These are phyloP conservation scores for Gardenia jasminoides DNA, from an alignment of 257 asterid genomes.

Conservation along the genomic window DNA sequence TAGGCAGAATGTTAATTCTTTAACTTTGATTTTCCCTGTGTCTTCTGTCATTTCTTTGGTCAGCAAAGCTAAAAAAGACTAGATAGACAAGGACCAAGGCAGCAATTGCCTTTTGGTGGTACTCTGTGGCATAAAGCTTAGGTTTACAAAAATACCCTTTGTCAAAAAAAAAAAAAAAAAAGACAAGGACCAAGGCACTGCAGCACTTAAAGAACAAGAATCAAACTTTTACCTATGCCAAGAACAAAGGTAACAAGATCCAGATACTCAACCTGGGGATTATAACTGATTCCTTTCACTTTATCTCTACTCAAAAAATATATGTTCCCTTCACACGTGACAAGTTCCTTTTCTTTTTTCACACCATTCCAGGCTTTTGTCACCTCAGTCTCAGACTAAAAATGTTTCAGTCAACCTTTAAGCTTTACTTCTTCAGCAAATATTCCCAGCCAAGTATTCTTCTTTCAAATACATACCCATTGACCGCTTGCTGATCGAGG, in stretches of 20 bases:
- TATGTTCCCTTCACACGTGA: conserved; percentile 27
- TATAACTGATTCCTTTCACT: conserved; percentile 25
- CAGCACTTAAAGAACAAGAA: background rate
- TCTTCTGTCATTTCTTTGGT: conserved; percentile 7
- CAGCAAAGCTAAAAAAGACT: background rate
- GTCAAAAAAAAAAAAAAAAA: no score
- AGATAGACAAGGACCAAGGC: background rate
- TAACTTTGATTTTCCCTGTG: background rate
- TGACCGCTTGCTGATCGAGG: conserved; percentile 10
- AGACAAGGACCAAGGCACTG: conserved; percentile 5
- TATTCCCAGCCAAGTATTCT: conserved; percentile 19
- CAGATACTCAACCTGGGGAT: conserved; percentile 27
- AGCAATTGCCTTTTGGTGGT: no score
- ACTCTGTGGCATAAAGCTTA: no score
- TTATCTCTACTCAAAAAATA: conserved; percentile 25
- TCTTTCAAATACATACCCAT: conserved; percentile 1
- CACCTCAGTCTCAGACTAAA: conserved; percentile 25
- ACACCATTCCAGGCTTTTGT: conserved; percentile 27
- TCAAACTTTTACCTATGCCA: conserved; percentile 4
- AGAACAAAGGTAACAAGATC: conserved; percentile 16
- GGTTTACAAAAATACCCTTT: no score
- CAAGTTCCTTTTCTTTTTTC: conserved; percentile 23
- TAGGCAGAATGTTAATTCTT: background rate
- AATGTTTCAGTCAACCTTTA: background rate
- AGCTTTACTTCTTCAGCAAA: conserved; percentile 26